Evolutionary conservation across 108 stramenopile species (phyloP).

Genomic region (Chaetoceros tenuissimus): DNA sequence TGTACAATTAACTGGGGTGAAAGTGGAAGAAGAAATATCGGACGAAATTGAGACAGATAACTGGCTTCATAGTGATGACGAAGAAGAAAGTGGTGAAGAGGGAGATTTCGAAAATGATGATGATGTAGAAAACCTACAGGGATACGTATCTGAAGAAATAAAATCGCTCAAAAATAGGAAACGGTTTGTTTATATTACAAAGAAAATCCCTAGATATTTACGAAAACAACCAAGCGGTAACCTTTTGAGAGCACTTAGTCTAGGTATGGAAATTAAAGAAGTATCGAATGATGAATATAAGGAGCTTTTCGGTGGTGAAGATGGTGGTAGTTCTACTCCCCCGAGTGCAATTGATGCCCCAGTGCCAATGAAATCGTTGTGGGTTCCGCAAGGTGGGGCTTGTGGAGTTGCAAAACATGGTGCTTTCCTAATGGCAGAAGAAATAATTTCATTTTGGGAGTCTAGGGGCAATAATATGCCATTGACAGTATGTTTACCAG

Average conservation of each 20-base stretch:
- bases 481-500: conserved; percentile 60
- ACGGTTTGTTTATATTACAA: conserved; percentile 86
- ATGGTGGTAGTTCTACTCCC: conserved; percentile 38
- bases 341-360: conserved; percentile 52
- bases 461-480: conserved; percentile 43
- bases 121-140: background rate
- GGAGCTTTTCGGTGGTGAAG: conserved; percentile 57
- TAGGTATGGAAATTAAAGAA: conserved; percentile 83
- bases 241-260: conserved; percentile 53
- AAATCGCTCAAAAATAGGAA: conserved; percentile 10
- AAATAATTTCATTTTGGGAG: conserved; percentile 56
- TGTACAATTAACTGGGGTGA: conserved; percentile 11
- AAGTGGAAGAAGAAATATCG: background rate
- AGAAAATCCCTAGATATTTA: conserved; percentile 78
- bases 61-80: background rate
- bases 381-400: conserved; percentile 77
- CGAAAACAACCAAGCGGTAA: conserved; percentile 79
- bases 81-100: conserved; percentile 3
- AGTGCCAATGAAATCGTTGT: conserved; percentile 45
- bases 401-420: conserved; percentile 42
- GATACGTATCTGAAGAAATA: background rate
- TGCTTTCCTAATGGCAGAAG: conserved; percentile 23
- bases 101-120: conserved; percentile 5
- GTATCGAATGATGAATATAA: conserved; percentile 55
- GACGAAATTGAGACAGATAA: conserved; percentile 6